Conservation (phyloP, 2,329 filamentous ascomycete species). For the Penicillium brevicompactum region DNA sequence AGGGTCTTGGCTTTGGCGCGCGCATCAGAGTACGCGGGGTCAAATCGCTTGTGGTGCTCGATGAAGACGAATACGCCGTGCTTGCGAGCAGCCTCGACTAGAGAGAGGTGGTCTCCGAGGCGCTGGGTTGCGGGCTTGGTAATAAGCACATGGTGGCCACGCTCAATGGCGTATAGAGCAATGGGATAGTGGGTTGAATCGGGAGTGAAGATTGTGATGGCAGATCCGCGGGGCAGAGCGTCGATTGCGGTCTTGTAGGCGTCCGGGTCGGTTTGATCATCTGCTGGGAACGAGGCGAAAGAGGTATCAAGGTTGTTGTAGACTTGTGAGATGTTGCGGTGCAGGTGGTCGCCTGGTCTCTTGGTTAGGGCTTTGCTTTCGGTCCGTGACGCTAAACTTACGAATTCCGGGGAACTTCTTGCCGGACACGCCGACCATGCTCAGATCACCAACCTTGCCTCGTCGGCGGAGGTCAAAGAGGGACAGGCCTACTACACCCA, state of each 20-base stretch:
- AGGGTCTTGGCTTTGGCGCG: conserved; percentile 72
- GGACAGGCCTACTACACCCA: conserved; percentile 87
- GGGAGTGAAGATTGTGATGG: conserved; percentile 94
- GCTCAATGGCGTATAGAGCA: conserved; percentile 86
- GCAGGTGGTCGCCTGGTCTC: conserved; percentile 70
- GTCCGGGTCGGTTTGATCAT: conserved; percentile 71
- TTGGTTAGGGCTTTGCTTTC: conserved; percentile 11
- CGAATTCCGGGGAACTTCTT: conserved; percentile 90
- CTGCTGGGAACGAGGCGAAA: conserved; percentile 79
- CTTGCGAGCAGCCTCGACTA: conserved; percentile 71
- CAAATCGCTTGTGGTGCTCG: conserved; percentile 96
- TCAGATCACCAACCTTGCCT: conserved; percentile 82
- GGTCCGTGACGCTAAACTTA: conserved; percentile 45
- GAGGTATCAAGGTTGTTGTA: conserved; percentile 89
- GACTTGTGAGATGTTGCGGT: conserved; percentile 81
- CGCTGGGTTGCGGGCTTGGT: conserved; percentile 92
- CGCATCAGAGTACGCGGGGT: conserved; percentile 89
- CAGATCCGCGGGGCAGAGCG: conserved; percentile 75
- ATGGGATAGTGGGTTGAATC: conserved; percentile 93
- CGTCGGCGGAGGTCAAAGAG: conserved; percentile 85
- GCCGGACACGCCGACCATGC: conserved; percentile 89
- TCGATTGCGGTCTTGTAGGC: conserved; percentile 90
- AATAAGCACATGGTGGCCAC: conserved; percentile 84
- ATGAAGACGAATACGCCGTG: conserved; percentile 86
- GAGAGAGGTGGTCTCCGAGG: conserved; percentile 74